Base-by-base conservation (phyloP, 2,329 filamentous ascomycete genomes). In the Fusarium musae region DNA sequence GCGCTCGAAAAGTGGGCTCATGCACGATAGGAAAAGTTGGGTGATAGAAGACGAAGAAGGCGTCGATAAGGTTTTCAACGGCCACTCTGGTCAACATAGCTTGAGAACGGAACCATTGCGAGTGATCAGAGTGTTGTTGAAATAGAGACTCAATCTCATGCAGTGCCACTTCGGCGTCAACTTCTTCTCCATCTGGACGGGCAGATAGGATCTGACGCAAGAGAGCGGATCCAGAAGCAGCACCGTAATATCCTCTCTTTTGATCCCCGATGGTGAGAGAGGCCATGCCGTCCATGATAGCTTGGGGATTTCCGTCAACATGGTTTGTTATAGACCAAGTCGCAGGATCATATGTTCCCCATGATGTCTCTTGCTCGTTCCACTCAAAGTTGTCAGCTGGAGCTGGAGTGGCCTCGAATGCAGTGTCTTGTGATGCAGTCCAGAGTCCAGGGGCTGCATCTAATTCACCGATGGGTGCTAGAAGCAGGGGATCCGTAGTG, bases 241-340 rank as follows among this genome's bases (percentile, higher is more conserved):
- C 69, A 3, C 69, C 69, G 11, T 69, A 67, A 6, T 72, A 72
- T 21, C 69, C 69, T 68, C 58, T 68, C 21, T 71, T 71, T 13
- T 72, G 69, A 12, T 72, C 69, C 0, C 63, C 69, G 3, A 72
- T 70, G 9, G 68, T 72, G 0, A 72, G n/a, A 21, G 69, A 62
- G 23, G 69, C 69, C 69, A 72, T 72, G 2, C 69, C 69, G 15
- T 72, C 69, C 69, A 72, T 72, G 19, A 72, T 72, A 7, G 69
- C 58, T 23, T 72, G 69, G 4, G 69, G 57, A 1, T 68, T 70
- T 10, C 68, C 68, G 2, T 72, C 68, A 8, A 67, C 63, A 15
- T 67, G 64, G 9, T 42, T 70, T 3, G 68, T 63, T 32, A 63
- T 72, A 9, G 58, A 64, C 63, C 63, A 71, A 5, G 34, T 71